These are phyloP conservation scores for Antrodiella citrinella DNA, from an alignment of 768 basidiomycete species.

Conservation along the genomic window DNA sequence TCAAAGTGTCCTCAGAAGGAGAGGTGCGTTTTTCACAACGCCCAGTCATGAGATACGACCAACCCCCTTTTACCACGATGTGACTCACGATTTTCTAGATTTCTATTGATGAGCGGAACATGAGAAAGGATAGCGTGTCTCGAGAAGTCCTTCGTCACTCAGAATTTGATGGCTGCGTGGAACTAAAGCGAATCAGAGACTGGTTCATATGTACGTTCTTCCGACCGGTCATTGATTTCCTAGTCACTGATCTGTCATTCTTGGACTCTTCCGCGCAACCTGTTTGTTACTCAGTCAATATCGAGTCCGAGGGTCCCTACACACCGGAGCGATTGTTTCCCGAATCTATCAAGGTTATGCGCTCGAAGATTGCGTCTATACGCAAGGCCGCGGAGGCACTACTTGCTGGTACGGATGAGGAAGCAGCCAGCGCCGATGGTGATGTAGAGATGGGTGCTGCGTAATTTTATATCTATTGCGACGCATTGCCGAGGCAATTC, in stretches of 20 bases:
- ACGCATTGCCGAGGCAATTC: no score
- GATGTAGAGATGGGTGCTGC: constrained; percentile 50
- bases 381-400: constrained; percentile 53
- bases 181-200: constrained; percentile 81
- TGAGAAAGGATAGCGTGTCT: constrained; percentile 83
- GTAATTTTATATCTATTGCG: constrained; percentile 11
- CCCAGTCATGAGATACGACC: no score
- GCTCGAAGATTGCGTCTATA: constrained; percentile 63
- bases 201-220: constrained; percentile 79
- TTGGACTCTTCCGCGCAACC: constrained; percentile 6
- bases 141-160: constrained; percentile 89
- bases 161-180: constrained; percentile 79
- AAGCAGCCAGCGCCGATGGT: constrained; percentile 17
- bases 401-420: constrained; percentile 29
- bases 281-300: constrained; percentile 71
- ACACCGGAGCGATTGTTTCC: constrained; percentile 74
- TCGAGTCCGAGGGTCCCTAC: constrained; percentile 90
- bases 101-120: constrained; percentile 51
- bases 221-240: background rate
- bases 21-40: constrained; percentile 22
- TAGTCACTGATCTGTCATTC: no score
- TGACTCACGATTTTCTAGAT: constrained; percentile 24
- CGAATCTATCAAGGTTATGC: constrained; percentile 76
- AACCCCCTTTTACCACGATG: background rate
- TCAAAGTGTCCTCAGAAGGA: constrained; percentile 51